Percentiles rank a stretch among this genome's conserved stretches.
Evolutionary conservation across 1,284 basidiomycete genomes (phyloP).

Genomic region (Gomphus bonarii): DNA sequence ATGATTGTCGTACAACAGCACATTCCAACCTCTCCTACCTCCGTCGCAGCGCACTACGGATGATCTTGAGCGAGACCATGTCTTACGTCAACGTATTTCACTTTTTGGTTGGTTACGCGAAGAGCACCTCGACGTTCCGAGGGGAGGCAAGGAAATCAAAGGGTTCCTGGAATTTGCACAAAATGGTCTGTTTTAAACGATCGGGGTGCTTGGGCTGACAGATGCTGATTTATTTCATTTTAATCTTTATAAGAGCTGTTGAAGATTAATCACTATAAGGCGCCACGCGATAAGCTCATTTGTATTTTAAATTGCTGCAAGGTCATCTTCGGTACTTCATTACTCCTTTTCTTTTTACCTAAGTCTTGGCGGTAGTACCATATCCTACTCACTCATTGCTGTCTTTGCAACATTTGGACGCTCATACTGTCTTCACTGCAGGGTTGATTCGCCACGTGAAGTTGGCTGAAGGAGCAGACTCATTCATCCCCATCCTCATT

Average conservation of each 20-base stretch:
- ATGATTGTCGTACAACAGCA: slow-evolving; percentile 36
- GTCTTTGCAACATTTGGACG: background rate
- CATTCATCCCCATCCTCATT: slow-evolving; percentile 92
- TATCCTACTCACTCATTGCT: background rate
- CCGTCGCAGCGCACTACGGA: slow-evolving; percentile 83
- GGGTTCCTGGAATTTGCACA: slow-evolving; percentile 93
- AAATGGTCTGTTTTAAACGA: slow-evolving; percentile 49
- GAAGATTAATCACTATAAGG: slow-evolving; percentile 99
- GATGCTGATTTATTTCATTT: background rate
- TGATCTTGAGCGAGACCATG: slow-evolving; percentile 89
- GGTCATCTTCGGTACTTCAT: slow-evolving; percentile 86
- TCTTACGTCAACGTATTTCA: slow-evolving; percentile 83
- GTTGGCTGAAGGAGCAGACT: slow-evolving; percentile 77
- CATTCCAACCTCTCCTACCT: slow-evolving; percentile 77
- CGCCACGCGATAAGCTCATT: slow-evolving; percentile 94
- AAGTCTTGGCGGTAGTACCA: background rate
- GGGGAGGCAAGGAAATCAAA: slow-evolving; percentile 33
- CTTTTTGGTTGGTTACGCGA: slow-evolving; percentile 89
- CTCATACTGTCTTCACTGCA: slow-evolving; percentile 23
- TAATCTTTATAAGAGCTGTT: slow-evolving; percentile 53
- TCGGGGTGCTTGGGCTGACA: background rate
- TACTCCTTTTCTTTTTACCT: background rate
- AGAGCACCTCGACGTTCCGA: slow-evolving; percentile 80
- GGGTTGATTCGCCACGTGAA: slow-evolving; percentile 83
- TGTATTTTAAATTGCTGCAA: slow-evolving; percentile 98